phyloP scores from a whole-genome alignment of 2,329 filamentous ascomycete species.

The Fusarium goolgardi region DNA sequence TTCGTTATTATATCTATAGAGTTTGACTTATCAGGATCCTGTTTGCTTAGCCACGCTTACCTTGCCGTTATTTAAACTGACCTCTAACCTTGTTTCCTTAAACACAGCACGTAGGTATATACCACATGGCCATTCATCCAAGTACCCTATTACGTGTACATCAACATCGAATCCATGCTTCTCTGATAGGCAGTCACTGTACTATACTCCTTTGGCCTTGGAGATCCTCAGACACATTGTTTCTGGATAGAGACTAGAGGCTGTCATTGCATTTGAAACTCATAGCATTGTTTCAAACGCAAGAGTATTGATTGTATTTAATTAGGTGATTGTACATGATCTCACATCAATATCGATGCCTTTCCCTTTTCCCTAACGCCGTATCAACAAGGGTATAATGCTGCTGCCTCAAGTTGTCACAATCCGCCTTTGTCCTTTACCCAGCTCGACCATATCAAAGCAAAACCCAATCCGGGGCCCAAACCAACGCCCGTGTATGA shows the following conservation, averaged over 20 bases:
- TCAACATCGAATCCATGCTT: too few species aligned
- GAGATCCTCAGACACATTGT: neutral
- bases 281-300: neutral
- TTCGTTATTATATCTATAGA: neutral
- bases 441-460: conserved; percentile 16
- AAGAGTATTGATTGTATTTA: neutral
- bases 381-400: conserved; percentile 36
- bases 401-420: conserved; percentile 8
- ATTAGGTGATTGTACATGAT: neutral
- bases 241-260: too few species aligned
- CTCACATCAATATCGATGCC: neutral
- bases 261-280: neutral
- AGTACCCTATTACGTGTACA: too few species aligned
- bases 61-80: neutral
- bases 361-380: conserved; percentile 21
- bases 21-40: neutral
- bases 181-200: too few species aligned
- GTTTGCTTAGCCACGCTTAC: neutral
- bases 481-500: conserved; percentile 11
- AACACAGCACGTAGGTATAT: too few species aligned
- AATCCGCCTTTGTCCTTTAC: conserved; percentile 1
- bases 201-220: neutral
- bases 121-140: too few species aligned
- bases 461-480: conserved; percentile 4
- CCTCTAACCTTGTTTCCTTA: neutral